Evolutionary conservation across 2,329 filamentous ascomycete genomes (phyloP).

Genomic region (Cercospora berteroae): DNA sequence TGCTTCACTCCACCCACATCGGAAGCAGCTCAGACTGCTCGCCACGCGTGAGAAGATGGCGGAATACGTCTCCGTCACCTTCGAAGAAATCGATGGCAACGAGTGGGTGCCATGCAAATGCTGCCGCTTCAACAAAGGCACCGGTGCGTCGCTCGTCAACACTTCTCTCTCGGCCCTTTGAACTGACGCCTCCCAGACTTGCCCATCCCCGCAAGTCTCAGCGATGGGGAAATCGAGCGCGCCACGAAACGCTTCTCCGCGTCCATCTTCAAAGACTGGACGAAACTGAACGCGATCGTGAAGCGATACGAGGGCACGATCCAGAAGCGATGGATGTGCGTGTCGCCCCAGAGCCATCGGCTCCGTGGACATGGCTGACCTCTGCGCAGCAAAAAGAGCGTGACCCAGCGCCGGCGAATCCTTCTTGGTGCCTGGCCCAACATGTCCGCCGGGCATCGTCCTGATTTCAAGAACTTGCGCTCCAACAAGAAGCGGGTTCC

Average conservation of each 20-base stretch:
- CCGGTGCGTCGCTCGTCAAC: constrained; percentile 2
- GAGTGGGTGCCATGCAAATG: constrained; percentile 27
- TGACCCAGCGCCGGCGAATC: constrained; percentile 47
- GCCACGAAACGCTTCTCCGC: constrained; percentile 25
- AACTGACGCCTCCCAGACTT: constrained; percentile 18
- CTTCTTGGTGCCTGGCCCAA: constrained; percentile 51
- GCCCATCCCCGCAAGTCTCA: constrained; percentile 23
- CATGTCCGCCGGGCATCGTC: constrained; percentile 52
- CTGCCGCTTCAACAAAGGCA: constrained; percentile 25
- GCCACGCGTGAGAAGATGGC: constrained; percentile 17
- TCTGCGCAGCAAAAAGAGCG: constrained; percentile 48
- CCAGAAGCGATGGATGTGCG: constrained; percentile 51
- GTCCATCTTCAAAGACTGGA: constrained; percentile 41
- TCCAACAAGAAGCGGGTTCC: constrained; percentile 23
- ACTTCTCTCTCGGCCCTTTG: not conserved
- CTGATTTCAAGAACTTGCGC: constrained; percentile 49
- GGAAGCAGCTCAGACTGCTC: not conserved
- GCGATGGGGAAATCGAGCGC: constrained; percentile 25
- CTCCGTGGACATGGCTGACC: constrained; percentile 1
- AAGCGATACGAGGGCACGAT: constrained; percentile 53
- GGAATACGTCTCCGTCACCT: constrained; percentile 23
- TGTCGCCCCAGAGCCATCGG: not conserved
- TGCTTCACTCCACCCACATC: not conserved
- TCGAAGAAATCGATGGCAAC: constrained; percentile 26
- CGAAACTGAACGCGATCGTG: constrained; percentile 45